Evolutionary conservation across 1,284 basidiomycete species (phyloP), one percentile per base, ranked within the genome.

Genomic region (Fomitopsis schrenkii): DNA sequence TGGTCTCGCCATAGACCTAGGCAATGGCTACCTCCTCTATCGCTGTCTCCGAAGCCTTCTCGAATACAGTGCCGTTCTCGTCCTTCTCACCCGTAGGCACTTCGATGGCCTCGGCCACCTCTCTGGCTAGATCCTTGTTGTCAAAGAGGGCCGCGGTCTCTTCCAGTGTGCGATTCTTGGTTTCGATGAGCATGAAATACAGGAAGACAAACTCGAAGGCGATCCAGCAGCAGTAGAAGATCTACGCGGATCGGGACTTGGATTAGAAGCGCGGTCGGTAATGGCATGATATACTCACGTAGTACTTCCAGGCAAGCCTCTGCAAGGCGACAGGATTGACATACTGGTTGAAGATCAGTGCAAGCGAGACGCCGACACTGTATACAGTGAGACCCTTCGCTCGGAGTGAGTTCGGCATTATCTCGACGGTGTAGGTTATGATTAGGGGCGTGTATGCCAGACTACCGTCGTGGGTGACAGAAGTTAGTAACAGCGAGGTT

Each of bases 341-440:
- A 56, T 79, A 83, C 70, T 87, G 84, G 71, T 88, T 88, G 79
- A 87, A 85, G 57, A 84, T 80, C 36, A 84, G 70, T 0, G 83
- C 80, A 5, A 81, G 63, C 8, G 81, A 81, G 46, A 83, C 73
- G 19, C 77, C 66, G 62, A 85, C 80, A 70, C 80, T 81, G 75
- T 81, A 83, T 12, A 87, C 72, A 28, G 80, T 83, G 70, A 85
- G 80, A 22, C 84, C 86, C 72, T 87, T 87, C 22, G 86, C 82
- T 45, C 86, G 83, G 50, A 88, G 74, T 17, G 77, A 70, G 71
- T 76, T 84, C 0, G 84, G 84, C 55, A 86, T 71, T 63, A 85
- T 85, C 69, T 87, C 85, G 58, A 85, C 77, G 1, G 82, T 83
- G 72, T 86, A 85, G 19, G 62, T 57, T 8, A 63, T 42, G 22